Base-by-base conservation (phyloP, 139 green algal species). In the Desmodesmus armatus region DNA sequence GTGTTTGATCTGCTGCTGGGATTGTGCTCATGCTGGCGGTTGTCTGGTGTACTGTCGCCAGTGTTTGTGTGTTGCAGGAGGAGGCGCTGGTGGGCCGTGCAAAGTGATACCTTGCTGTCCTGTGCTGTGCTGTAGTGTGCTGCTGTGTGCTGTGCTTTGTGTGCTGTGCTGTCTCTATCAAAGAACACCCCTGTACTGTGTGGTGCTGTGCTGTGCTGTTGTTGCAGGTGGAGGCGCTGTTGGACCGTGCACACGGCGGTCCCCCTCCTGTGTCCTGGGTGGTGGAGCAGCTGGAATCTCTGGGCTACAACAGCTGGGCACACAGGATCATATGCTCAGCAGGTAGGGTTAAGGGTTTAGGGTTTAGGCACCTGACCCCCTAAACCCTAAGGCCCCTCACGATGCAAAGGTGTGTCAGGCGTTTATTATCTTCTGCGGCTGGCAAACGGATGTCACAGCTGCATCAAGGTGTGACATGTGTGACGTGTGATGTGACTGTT, bases 231-330 rank as follows among this genome's bases (percentile, higher is more conserved):
- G 93, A 97, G 88, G 95, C 92, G 5, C 66, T 98, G 60, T 82
- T 96, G 55, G 93, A 97, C 85, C 81, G 90, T 11, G 31, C 44
- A 23, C 74, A 85, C 27, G 91, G 91, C 4, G 83, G 90, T 21
- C 74, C 88, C 2, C 91, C 92, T 0, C 81, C 88, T 5, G 80
- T 94, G 11, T 49, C n/a, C 31, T 78, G 92, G 87, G 69, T 88
- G 5, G 49, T 90, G 6, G 72, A 84, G 82, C 47, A 89, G 91
- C 83, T 98, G 5, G 94, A 97, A 79, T 35, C 72, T 11, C 72
- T 98, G 55, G 95, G 95, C 2, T 98, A 98, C 79, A 65, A 65
- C 37, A 93, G 80, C 78, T 98, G 95, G 95, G 93, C 94, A 7
- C 92, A 98, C 69, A 80, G 95, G 0, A 89, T 96, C 3, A 75